A percentile compares a stretch with the other conserved stretches of the same genome.
Evolutionary conservation across 108 stramenopile genomes (phyloP).

Genomic region (Pseudonitzschia delicatissima): DNA sequence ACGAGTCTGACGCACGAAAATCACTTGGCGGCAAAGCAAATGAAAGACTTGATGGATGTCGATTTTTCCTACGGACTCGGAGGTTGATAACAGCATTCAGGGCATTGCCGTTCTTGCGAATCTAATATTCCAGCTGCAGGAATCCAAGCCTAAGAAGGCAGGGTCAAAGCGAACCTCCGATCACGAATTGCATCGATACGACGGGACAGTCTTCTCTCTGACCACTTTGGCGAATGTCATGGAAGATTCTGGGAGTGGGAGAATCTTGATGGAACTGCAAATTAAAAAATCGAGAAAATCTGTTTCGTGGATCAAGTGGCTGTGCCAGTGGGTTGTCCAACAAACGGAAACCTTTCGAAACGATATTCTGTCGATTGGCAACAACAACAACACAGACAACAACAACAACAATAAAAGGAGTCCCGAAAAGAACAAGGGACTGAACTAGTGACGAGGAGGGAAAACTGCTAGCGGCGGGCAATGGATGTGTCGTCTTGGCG

Average conservation of each 20-base stretch:
- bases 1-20: conserved; percentile 83
- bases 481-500: conserved; percentile 77
- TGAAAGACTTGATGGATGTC: conserved; percentile 28
- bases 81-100: neutral
- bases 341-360: conserved; percentile 61
- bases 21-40: conserved; percentile 54
- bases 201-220: conserved; percentile 63
- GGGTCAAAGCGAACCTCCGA: neutral
- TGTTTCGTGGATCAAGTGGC: conserved; percentile 51
- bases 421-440: conserved; percentile 15
- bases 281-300: conserved; percentile 2
- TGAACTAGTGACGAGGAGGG: conserved; percentile 61
- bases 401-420: neutral
- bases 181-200: conserved; percentile 46
- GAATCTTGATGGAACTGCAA: conserved; percentile 16
- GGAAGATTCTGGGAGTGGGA: conserved; percentile 42
- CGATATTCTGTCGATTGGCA: conserved; percentile 56
- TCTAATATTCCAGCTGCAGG: conserved; percentile 21
- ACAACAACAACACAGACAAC: neutral
- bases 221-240: conserved; percentile 77
- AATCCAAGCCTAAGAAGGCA: neutral
- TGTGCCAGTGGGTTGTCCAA: conserved; percentile 56
- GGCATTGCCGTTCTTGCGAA: conserved; percentile 23
- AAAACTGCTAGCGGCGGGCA: conserved; percentile 71
- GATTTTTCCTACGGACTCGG: neutral